Base-by-base conservation (phyloP, 768 basidiomycete species). In the Leccinum rimulosum region DNA sequence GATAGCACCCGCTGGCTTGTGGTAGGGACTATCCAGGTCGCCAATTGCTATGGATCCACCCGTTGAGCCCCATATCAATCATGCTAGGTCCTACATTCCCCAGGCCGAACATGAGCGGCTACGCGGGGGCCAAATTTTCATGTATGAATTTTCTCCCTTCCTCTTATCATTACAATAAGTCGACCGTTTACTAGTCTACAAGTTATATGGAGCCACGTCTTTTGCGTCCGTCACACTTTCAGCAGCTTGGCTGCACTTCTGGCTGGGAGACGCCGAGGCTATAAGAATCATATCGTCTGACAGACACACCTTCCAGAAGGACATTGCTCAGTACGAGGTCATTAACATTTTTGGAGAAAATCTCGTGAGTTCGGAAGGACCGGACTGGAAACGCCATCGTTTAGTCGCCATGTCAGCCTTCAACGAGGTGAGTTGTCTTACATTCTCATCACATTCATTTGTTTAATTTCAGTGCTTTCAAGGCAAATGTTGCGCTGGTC, bases 321-420 rank as follows among this genome's bases (percentile, higher is more conserved):
- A 81, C 27, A 55, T 72, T 0, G 71, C 61, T 36, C 43, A 74
- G 69, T 82, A 82, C 50, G 76, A 77, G 56, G 55, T 74, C 0
- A 31, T 82, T 50, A 77, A 79, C 50, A 74, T 82, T 48, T 81
- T 79, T 22, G 82, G 82, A 1, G 58, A 57, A 30, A 83, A 79
- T 62, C 57, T 84, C 4, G 65, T 83, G 25, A 74, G 76, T 6
- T 64, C 67, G 1, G 80, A 81, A 50, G 79, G 76, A 6, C 52
- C 74, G 0, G 75, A 78, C 17, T 84, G 82, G 81, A 78, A 78
- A 52, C 72, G 79, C 2, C 81, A 82, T 60, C 73, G 80, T 47
- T 68, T 64, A 9, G 71, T 80, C 1, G 70, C 80, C 27, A 80
- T 78, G 55, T 76, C 79, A 7, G 82, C 82, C 1, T 83, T 83